Evolutionary conservation across 345 rosid genomes (phyloP).

Genomic region (Isatis tinctoria): DNA sequence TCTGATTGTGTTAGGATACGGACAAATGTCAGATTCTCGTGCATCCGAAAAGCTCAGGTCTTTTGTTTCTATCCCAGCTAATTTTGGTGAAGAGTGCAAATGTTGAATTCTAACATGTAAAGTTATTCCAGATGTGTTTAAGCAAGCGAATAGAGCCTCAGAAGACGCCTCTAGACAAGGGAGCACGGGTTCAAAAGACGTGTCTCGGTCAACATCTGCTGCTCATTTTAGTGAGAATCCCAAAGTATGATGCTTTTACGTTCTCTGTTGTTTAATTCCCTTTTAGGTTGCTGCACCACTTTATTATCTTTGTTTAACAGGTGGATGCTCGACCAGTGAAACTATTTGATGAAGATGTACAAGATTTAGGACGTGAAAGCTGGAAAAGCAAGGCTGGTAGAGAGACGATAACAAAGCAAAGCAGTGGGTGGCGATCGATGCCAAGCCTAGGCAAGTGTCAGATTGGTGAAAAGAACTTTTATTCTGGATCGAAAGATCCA

Average conservation of each 20-base stretch:
- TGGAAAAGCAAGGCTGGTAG: constrained; percentile 28
- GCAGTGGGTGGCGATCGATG: constrained; percentile 33
- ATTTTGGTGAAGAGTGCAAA: constrained; percentile 6
- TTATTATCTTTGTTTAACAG: constrained; percentile 39
- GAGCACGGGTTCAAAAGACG: constrained; percentile 27
- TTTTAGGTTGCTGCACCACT: constrained; percentile 1
- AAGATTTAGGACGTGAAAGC: constrained; percentile 25
- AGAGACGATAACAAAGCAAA: constrained; percentile 25
- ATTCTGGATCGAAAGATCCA: constrained; percentile 23
- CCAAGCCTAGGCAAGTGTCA: constrained; percentile 33
- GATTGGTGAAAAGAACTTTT: constrained; percentile 26
- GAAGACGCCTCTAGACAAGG: constrained; percentile 23
- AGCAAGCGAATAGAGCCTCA: constrained; percentile 9
- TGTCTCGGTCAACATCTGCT: constrained; percentile 37
- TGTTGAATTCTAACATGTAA: neutral
- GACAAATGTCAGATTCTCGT: constrained; percentile 35
- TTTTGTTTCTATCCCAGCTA: neutral
- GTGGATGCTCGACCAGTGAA: constrained; percentile 30
- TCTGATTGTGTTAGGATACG: constrained; percentile 38
- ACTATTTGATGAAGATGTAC: constrained; percentile 29
- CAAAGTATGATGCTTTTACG: constrained; percentile 46
- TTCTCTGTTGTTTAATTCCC: neutral
- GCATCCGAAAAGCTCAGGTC: constrained; percentile 27
- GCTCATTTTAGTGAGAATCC: constrained; percentile 31
- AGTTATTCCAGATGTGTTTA: constrained; percentile 34